phyloP scores from a whole-genome alignment of 495 filamentous ascomycete genomes.

The Venustampulla echinocandica region DNA sequence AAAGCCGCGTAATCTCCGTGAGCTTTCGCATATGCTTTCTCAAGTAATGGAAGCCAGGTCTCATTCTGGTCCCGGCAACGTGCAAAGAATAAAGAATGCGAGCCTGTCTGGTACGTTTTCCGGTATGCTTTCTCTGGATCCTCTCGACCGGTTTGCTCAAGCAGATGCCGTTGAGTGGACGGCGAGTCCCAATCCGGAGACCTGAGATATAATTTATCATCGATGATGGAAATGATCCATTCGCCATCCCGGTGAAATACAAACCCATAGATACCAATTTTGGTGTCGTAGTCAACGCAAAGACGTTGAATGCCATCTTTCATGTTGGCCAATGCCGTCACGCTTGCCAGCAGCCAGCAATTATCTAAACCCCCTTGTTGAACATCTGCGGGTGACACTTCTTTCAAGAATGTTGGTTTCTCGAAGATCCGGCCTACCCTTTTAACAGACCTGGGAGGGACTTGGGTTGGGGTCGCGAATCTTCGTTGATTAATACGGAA shows the following conservation, averaged over 20 bases:
- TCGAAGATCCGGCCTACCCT: constrained; percentile 80
- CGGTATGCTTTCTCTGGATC: constrained; percentile 71
- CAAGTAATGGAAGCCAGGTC: constrained; percentile 88
- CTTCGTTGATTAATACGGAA: constrained; percentile 17
- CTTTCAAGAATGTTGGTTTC: constrained; percentile 73
- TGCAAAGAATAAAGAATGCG: constrained; percentile 74
- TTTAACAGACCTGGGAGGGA: constrained; percentile 52
- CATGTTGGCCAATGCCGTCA: constrained; percentile 55
- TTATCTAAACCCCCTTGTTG: constrained; percentile 73
- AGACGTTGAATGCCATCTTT: constrained; percentile 69
- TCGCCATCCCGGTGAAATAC: constrained; percentile 91
- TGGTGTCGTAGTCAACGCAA: constrained; percentile 71
- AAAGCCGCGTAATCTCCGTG: constrained; percentile 46
- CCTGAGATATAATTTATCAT: constrained; percentile 68
- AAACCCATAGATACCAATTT: constrained; percentile 88
- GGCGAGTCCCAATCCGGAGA: constrained; percentile 65
- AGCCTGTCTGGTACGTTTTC: constrained; percentile 61
- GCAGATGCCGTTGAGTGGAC: constrained; percentile 14
- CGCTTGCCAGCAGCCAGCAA: constrained; percentile 85
- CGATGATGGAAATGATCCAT: constrained; percentile 86
- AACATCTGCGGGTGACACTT: constrained; percentile 76
- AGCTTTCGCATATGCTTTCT: constrained; percentile 95
- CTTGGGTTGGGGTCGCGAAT: constrained; percentile 12
- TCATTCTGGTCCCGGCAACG: constrained; percentile 80
- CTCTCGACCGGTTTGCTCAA: constrained; percentile 47